Conservation (phyloP, 176 grass and related monocot species). For the Coix lacrymajobi region DNA sequence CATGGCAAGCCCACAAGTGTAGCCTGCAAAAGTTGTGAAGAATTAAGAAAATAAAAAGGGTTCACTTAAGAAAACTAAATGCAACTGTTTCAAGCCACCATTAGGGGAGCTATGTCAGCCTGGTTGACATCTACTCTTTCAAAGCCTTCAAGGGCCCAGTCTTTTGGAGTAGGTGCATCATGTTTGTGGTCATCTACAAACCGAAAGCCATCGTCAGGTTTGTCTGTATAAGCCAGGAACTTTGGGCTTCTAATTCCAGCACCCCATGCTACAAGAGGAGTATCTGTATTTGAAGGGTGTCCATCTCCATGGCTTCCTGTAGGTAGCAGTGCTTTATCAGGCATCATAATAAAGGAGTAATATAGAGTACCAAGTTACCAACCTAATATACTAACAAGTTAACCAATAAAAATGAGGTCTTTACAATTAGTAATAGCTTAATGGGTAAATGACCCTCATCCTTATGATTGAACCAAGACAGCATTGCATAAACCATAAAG, state of each 20-base stretch:
- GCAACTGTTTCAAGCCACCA: constrained; percentile 43
- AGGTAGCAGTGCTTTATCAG: constrained; percentile 20
- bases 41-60: background rate
- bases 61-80: constrained; percentile 25
- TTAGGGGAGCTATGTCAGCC: constrained; percentile 90
- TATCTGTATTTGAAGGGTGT: constrained; percentile 90
- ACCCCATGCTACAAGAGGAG: constrained; percentile 92
- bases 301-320: constrained; percentile 98
- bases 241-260: constrained; percentile 80
- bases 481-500: background rate
- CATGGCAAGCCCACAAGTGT: constrained; percentile 94
- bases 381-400: background rate
- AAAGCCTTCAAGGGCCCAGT: constrained; percentile 81
- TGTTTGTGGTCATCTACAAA: constrained; percentile 97
- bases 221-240: constrained; percentile 45
- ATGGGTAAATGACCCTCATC: background rate
- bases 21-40: constrained; percentile 50
- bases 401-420: constrained; percentile 16
- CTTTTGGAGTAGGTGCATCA: constrained; percentile 62
- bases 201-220: constrained; percentile 76
- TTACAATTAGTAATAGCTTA: constrained; percentile 15
- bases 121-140: constrained; percentile 98
- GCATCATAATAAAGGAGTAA: constrained; percentile 1
- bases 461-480: background rate
- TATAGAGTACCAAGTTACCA: background rate